phyloP scores from a whole-genome alignment of 2,329 filamentous ascomycete genomes.

The Didymella segeticola region DNA sequence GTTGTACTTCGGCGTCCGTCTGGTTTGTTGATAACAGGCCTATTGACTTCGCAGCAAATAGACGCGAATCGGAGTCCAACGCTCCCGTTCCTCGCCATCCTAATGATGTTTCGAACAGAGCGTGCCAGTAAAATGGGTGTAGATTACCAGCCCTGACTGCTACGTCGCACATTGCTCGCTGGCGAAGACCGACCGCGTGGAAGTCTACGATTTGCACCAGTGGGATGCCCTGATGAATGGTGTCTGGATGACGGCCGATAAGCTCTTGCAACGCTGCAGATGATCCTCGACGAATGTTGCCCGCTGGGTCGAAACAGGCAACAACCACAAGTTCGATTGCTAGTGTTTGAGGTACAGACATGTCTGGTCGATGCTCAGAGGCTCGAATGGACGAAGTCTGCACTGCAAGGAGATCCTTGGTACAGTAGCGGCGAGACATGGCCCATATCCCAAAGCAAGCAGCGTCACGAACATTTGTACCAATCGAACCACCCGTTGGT shows the following conservation, averaged over 20 bases:
- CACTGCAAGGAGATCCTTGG: conserved; percentile 74
- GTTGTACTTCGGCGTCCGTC: conserved; percentile 43
- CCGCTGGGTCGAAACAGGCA: conserved; percentile 85
- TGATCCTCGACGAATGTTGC: conserved; percentile 90
- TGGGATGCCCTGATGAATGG: conserved; percentile 78
- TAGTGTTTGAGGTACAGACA: conserved; percentile 72
- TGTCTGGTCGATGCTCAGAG: conserved; percentile 51
- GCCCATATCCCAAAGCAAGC: conserved; percentile 98
- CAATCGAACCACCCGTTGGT: conserved; percentile 82
- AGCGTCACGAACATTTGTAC: conserved; percentile 90
- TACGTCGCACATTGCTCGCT: conserved; percentile 80
- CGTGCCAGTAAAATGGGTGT: conserved; percentile 68
- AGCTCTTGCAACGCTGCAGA: conserved; percentile 95
- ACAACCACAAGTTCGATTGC: conserved; percentile 82
- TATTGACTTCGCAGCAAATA: conserved; percentile 73
- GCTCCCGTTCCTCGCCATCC: conserved; percentile 91
- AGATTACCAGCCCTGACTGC: conserved; percentile 72
- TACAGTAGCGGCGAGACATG: conserved; percentile 84
- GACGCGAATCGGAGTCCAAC: conserved; percentile 74
- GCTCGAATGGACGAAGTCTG: conserved; percentile 53
- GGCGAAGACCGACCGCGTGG: conserved; percentile 86
- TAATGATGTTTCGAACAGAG: conserved; percentile 73
- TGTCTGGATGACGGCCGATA: conserved; percentile 90
- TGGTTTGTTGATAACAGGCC: conserved; percentile 61
- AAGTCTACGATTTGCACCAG: conserved; percentile 93